These are phyloP conservation scores for Clonostachys byssicola DNA, from an alignment of 2,329 filamentous ascomycete species.

Conservation along the genomic window DNA sequence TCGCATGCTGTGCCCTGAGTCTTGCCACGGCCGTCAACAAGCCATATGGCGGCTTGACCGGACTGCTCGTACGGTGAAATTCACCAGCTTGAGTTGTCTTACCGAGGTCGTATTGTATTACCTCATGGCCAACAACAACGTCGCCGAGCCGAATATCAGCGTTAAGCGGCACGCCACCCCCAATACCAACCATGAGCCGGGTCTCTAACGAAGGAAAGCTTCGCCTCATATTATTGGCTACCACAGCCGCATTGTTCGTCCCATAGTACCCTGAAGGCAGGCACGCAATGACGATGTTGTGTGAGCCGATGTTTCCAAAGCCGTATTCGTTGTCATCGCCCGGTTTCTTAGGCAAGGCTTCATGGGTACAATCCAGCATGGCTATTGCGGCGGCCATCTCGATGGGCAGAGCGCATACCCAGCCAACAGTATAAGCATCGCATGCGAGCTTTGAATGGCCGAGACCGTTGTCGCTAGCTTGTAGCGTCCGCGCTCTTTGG, in stretches of 20 bases:
- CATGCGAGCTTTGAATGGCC: constrained; percentile 18
- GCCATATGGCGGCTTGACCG: not conserved
- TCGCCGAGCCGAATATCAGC: constrained; percentile 30
- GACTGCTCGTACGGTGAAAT: not conserved
- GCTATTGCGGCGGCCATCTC: constrained; percentile 14
- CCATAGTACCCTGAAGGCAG: constrained; percentile 18
- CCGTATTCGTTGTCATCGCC: constrained; percentile 15
- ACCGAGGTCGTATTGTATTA: constrained; percentile 5
- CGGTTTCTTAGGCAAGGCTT: constrained; percentile 3
- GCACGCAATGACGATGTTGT: constrained; percentile 22
- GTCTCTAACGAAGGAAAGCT: constrained; percentile 20
- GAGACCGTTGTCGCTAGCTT: no score
- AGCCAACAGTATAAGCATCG: constrained; percentile 11
- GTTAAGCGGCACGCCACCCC: constrained; percentile 10
- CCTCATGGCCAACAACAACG: constrained; percentile 17
- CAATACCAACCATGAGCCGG: constrained; percentile 12
- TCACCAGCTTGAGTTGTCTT: not conserved
- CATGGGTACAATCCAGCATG: constrained; percentile 12
- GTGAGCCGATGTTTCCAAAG: constrained; percentile 13
- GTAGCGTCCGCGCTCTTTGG: no score
- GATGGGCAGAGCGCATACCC: constrained; percentile 15
- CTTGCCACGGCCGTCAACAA: not conserved
- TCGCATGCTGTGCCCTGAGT: not conserved
- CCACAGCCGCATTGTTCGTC: constrained; percentile 17
- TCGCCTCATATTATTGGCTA: constrained; percentile 22